These are phyloP conservation scores for Cercospora citrullina DNA, from an alignment of 2,329 filamentous ascomycete species.

Conservation along the genomic window DNA sequence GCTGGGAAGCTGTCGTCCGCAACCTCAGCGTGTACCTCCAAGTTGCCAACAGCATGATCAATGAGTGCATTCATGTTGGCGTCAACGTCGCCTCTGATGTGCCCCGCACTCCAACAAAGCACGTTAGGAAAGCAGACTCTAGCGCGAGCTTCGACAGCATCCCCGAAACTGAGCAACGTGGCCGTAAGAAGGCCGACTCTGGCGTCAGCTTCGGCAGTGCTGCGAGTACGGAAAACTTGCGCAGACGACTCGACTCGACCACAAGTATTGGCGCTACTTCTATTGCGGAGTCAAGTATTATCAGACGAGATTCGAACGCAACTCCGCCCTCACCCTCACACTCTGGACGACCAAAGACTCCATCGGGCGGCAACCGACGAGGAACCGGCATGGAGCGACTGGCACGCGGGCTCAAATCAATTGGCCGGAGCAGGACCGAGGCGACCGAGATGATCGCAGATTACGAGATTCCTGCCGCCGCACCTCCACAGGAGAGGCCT, in stretches of 20 bases:
- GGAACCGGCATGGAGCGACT: constrained; percentile 61
- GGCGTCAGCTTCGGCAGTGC: constrained; percentile 14
- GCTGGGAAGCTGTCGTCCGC: constrained; percentile 54
- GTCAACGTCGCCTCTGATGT: constrained; percentile 22
- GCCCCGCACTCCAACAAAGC: constrained; percentile 35
- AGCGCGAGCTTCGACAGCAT: constrained; percentile 60
- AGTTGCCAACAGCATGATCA: constrained; percentile 61
- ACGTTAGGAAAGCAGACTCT: constrained; percentile 61
- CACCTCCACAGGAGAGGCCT: constrained; percentile 18
- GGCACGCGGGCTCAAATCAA: constrained; percentile 59
- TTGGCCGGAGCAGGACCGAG: constrained; percentile 55
- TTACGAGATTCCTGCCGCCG: constrained; percentile 8
- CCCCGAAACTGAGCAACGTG: constrained; percentile 19
- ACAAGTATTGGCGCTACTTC: constrained; percentile 56
- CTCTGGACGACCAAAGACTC: constrained; percentile 39
- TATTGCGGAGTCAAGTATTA: constrained; percentile 22
- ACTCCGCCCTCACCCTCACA: constrained; percentile 29
- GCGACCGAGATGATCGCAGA: constrained; percentile 49
- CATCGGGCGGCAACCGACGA: constrained; percentile 34
- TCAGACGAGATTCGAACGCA: constrained; percentile 26
- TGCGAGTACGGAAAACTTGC: constrained; percentile 8
- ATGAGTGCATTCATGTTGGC: constrained; percentile 56
- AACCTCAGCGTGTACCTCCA: constrained; percentile 60
- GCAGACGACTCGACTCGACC: constrained; percentile 48
- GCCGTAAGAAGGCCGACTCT: constrained; percentile 12